These are phyloP conservation scores for Suillus clintonianus DNA, from an alignment of 768 basidiomycete genomes.

Conservation along the genomic window DNA sequence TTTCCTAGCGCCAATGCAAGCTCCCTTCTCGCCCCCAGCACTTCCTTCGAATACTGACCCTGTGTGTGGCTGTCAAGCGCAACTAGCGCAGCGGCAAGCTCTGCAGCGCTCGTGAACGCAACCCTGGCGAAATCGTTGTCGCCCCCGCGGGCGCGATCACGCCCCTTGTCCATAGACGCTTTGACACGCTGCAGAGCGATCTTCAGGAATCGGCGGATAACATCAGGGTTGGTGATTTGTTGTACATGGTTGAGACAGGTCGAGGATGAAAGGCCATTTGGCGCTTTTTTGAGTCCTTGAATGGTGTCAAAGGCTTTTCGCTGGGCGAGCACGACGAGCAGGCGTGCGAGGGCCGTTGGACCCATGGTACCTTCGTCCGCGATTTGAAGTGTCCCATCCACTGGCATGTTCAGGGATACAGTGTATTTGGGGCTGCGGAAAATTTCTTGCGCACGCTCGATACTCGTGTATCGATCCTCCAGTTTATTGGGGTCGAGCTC, in stretches of 20 bases:
- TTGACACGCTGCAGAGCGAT: constrained; percentile 21
- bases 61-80: constrained; percentile 30
- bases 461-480: not conserved
- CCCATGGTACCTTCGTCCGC: constrained; percentile 26
- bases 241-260: constrained; percentile 24
- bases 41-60: constrained; percentile 19
- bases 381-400: constrained; percentile 20
- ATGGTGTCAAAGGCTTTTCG: constrained; percentile 23
- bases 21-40: constrained; percentile 28
- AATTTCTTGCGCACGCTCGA: constrained; percentile 19
- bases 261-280: constrained; percentile 19
- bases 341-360: constrained; percentile 27
- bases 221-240: constrained; percentile 25
- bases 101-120: constrained; percentile 30
- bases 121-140: constrained; percentile 22
- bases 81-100: constrained; percentile 34
- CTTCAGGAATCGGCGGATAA: constrained; percentile 23
- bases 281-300: constrained; percentile 21
- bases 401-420: constrained; percentile 10
- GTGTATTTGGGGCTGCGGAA: constrained; percentile 23
- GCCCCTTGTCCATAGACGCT: constrained; percentile 22
- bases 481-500: not conserved
- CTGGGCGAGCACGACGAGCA: constrained; percentile 31
- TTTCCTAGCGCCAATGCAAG: constrained; percentile 34
- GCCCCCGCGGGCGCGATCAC: constrained; percentile 14